Conservation (phyloP, 768 basidiomycete species). For the Chalciporus pseudorubinellus region DNA sequence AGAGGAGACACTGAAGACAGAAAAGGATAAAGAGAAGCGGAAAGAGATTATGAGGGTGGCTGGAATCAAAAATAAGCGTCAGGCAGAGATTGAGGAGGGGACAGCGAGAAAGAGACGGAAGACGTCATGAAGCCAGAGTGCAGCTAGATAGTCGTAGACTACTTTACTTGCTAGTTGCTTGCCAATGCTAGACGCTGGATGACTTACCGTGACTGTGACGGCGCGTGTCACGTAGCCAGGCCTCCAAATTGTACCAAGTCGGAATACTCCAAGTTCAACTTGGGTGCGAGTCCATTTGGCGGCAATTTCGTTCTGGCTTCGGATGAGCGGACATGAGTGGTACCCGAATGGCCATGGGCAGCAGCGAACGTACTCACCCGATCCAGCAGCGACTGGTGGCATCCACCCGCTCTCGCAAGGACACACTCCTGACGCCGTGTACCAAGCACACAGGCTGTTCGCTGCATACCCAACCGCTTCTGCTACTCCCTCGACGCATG, state of each 20-base stretch:
- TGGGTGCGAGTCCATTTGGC: not conserved
- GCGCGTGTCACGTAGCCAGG: not conserved
- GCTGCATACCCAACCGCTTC: constrained; percentile 73
- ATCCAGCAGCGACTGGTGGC: constrained; percentile 2
- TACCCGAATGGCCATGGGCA: constrained; percentile 18
- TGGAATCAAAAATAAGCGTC: constrained; percentile 71
- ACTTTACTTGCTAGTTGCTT: no score
- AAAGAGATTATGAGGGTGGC: constrained; percentile 72
- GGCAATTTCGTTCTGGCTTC: constrained; percentile 5
- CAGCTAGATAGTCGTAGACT: no score
- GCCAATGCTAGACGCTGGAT: no score
- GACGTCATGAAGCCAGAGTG: no score
- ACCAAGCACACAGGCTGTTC: constrained; percentile 65
- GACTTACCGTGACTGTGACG: not conserved
- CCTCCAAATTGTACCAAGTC: no score
- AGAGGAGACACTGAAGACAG: constrained; percentile 55
- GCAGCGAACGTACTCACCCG: constrained; percentile 14
- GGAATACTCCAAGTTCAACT: not conserved
- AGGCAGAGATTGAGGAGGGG: constrained; percentile 59
- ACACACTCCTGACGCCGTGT: constrained; percentile 48
- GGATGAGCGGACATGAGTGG: constrained; percentile 30
- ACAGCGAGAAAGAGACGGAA: constrained; percentile 53
- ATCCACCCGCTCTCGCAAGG: constrained; percentile 10
- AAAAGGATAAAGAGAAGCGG: constrained; percentile 74
- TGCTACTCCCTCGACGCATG: constrained; percentile 73